phyloP scores from a whole-genome alignment of 1,139 yeast species.

The Suhomyces yuchorum region DNA sequence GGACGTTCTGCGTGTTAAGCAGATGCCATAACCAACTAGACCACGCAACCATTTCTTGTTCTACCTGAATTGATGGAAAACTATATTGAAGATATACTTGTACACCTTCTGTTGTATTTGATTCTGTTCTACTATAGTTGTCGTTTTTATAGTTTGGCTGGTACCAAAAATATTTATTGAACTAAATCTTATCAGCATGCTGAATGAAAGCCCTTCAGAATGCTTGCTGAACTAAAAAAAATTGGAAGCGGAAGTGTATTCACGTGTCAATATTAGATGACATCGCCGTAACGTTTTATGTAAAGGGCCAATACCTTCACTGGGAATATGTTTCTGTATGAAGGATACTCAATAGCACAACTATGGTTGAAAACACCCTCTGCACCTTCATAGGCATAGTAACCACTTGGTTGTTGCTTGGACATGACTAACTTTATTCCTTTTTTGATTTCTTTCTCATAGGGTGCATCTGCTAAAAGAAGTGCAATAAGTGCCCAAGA shows the following conservation, averaged over 20 bases:
- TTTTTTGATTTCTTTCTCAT: conserved; percentile 56
- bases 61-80: not conserved
- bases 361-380: conserved; percentile 96
- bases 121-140: too few relatives aligned
- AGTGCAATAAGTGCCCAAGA: conserved; percentile 91
- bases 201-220: not conserved
- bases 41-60: conserved; percentile 56
- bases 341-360: conserved; percentile 94
- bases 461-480: conserved; percentile 78
- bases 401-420: conserved; percentile 76
- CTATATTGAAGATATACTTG: too few relatives aligned
- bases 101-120: too few relatives aligned
- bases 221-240: not conserved
- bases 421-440: conserved; percentile 69
- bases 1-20: conserved; percentile 99
- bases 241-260: not conserved
- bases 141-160: too few relatives aligned
- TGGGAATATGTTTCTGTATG: conserved; percentile 85
- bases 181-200: not conserved
- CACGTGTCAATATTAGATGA: not conserved
- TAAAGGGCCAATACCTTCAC: conserved; percentile 92
- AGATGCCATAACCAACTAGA: conserved; percentile 99
- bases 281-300: conserved; percentile 35
- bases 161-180: not conserved
- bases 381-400: conserved; percentile 80